Evolutionary conservation across 768 basidiomycete genomes (phyloP), one percentile per base, ranked within the genome.

Genomic region (Leccinum broughii): DNA sequence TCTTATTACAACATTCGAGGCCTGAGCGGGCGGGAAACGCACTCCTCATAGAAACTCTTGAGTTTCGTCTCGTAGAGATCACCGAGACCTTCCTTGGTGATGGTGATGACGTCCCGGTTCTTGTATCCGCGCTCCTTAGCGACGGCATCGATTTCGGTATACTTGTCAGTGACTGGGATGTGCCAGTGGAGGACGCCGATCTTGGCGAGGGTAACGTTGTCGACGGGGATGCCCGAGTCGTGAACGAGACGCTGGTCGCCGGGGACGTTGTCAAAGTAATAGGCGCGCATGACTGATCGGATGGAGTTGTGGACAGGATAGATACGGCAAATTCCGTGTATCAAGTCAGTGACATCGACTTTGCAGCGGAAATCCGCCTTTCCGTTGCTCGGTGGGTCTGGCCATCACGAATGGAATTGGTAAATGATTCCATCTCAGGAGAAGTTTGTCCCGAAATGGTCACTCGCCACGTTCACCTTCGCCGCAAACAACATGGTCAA

Each of bases 41-140:
- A 92, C 91, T 95, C 93, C 56, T 88, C 80, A 67, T 92, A 95
- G 75, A 96, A 95, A 0, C 69, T 79, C 71, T 90, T 89, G 71
- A 95, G 83, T 75, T 89, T 93, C 26, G 80, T 69, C 67, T 97
- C 93, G 74, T 93, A 96, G 9, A 76, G 78, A 59, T 92, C 92
- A 1, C 94, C 94, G 53, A 98, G 76, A 0, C 86, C 89, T 66
- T 84, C 86, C 68, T 86, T 87, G 10, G 87, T 89, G 9, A 93
- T 85, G 62, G 88, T 86, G 67, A 95, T 88, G 57, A 78, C 78
- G 62, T 96, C 94, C 54, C 89, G 78, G 74, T 93, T 94, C 77
- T 89, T 92, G 80, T 95, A 95, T 17, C 81, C 85, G n/a, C 86
- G 75, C 72, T 90, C 80, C 56, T 77, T 75, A 1, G 93, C 90